Evolutionary conservation across 2,329 filamentous ascomycete species (phyloP).

Genomic region (Epichloe glyceriae): DNA sequence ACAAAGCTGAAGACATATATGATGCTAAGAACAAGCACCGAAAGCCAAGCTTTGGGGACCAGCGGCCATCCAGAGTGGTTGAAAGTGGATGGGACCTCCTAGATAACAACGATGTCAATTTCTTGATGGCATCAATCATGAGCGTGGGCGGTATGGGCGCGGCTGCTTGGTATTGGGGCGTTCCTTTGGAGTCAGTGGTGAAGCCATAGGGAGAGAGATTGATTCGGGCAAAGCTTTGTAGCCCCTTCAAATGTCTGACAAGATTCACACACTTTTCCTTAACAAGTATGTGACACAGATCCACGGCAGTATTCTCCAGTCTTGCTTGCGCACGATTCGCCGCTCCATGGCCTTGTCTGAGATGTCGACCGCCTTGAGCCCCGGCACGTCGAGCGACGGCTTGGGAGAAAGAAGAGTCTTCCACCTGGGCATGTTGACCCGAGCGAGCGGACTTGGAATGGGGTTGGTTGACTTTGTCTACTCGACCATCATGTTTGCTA

Average conservation of each 20-base stretch:
- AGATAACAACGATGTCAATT: constrained; percentile 93
- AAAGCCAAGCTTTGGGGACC: constrained; percentile 38
- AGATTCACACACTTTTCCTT: constrained; percentile 9
- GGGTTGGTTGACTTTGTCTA: background rate
- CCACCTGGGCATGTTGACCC: constrained; percentile 11
- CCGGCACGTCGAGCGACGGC: constrained; percentile 21
- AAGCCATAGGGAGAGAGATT: background rate
- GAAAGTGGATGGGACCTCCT: constrained; percentile 61
- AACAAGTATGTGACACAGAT: constrained; percentile 20
- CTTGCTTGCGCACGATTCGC: constrained; percentile 20
- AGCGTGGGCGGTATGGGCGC: constrained; percentile 64
- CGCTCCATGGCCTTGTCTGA: constrained; percentile 21
- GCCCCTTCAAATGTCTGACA: too few species aligned
- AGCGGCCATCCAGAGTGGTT: constrained; percentile 47
- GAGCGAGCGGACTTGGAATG: background rate
- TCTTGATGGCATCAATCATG: constrained; percentile 76
- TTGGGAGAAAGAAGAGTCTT: constrained; percentile 10
- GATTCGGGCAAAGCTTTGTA: too few species aligned
- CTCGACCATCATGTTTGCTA: background rate
- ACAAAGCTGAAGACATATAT: constrained; percentile 30
- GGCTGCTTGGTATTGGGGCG: constrained; percentile 46
- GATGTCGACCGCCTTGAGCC: constrained; percentile 20
- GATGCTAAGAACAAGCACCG: constrained; percentile 36
- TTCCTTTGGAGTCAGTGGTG: constrained; percentile 31
- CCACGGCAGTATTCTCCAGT: constrained; percentile 20